Evolutionary conservation across 495 filamentous ascomycete genomes (phyloP), one percentile per base, ranked within the genome.

Genomic region (Aspergillus avenaceus): DNA sequence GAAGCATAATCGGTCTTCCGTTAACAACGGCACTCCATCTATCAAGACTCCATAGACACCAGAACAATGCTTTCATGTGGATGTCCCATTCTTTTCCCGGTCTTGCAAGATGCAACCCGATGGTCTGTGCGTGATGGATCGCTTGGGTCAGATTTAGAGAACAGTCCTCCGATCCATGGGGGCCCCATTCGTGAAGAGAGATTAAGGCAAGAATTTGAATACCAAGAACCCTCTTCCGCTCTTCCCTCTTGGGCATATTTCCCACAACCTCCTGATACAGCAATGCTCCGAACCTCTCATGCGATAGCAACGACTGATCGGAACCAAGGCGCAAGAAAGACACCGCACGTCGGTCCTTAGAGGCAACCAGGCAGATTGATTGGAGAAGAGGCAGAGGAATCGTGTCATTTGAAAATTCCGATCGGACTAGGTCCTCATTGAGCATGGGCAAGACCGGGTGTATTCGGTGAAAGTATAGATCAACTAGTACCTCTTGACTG

Each of bases 31-130:
- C 70, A 27, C 79, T 79, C 21, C 82, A 65, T 27, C 77, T 70
- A 55, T 88, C 84, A 0, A 86, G 60, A 16, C 78, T 76, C 75
- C 82, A 86, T 6, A 86, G 52, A 49, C 77, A 83, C 66, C 80
- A 85, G 49, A 86, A 84, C 0, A 86, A 60, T 5, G 69, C 61
- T n/a, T 47, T 41, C 8, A 23, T 2, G 2, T 14, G 36, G 26
- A 42, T 53, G n/a, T n/a, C n/a, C n/a, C n/a, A n/a, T 3, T 77
- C 73, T 3, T 43, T 60, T 44, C 19, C 52, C 46, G 24, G 62
- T 41, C 61, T 54, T 31, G 43, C 63, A 41, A 75, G 61, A 44
- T 87, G 84, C 6, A 86, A 60, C 1, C 82, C 84, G 21, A 86
- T 61, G 0, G 82, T 81, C 26, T 84, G 78, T 5, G 77, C 76